Base-by-base conservation (phyloP, 305 asterid genomes). In the Withania somnifera region DNA sequence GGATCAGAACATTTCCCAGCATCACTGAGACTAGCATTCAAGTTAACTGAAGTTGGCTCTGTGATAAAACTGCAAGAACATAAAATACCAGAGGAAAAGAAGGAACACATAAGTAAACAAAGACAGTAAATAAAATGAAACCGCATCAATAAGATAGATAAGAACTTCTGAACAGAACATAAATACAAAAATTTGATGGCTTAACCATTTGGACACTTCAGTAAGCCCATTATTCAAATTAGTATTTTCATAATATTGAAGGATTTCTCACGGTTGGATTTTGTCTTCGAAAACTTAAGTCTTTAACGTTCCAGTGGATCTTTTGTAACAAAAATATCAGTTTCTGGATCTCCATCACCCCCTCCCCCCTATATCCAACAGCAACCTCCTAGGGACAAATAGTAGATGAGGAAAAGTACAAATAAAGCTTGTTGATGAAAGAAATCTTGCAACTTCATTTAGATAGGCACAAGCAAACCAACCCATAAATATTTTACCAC, bases 11-110 rank as follows among this genome's bases (percentile, higher is more conserved):
- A 86, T 63, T 86, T 87, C 54, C 58, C 78, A 32, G 80, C 76
- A 32, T 34, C 64, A 76, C 86, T 90, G 84, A 94, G 86, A 86
- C 97, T 97, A 68, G 87, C 83, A 77, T 95, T 95, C 91, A 95
- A 90, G 83, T 95, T 97, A 69, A 87, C 79, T 45, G 98, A 93
- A 0, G 87, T 81, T 50, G 93, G 86, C 79, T 91, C 94, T 0
- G 93, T 87, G 78, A 81, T 84, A 77, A 95, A 94, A 82, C 99
- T 94, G 95, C 90, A 90, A 58, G 38, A 36, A 50, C 75, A 60
- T 24, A n/a, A 83, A 17, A 17, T 79, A 34, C n/a, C 2, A 0
- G 40, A 54, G 4, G 52, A 14, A n/a, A 50, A 8, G 75, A 51
- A 15, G 76, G 82, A 67, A 52, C 34, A 58, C 50, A 32, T 7